Conservation (phyloP, 345 rosid species). For the Pistacia integerrima region DNA sequence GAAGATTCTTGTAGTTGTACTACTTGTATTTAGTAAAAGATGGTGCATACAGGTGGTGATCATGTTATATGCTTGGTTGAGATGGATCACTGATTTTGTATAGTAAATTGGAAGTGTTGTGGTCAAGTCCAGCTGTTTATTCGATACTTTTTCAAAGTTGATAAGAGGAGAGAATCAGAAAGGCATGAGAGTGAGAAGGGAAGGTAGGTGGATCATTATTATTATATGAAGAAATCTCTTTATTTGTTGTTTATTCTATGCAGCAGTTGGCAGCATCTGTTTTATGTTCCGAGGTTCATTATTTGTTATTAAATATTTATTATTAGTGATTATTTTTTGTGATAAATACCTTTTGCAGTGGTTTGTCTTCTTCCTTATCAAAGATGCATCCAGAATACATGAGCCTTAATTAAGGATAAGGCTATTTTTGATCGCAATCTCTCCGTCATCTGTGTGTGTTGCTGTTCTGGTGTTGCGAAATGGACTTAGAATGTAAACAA, state of each 20-base stretch:
- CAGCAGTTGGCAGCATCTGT: slow-evolving; percentile 1
- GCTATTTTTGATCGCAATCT: too few relatives aligned
- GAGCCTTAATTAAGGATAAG: not conserved
- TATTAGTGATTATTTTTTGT: not conserved
- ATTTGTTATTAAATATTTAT: slow-evolving; percentile 8
- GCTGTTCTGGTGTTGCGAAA: too few relatives aligned
- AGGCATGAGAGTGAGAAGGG: not conserved
- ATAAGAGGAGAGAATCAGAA: not conserved
- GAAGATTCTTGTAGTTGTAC: not conserved
- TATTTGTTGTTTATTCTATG: not conserved
- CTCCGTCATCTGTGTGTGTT: too few relatives aligned
- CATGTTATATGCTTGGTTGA: not conserved
- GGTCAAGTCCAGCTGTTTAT: not conserved
- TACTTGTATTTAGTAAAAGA: slow-evolving; percentile 6
- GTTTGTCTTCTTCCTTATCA: not conserved
- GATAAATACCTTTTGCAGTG: slow-evolving; percentile 6
- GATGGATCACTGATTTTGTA: slow-evolving; percentile 21
- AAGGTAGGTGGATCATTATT: slow-evolving; percentile 21
- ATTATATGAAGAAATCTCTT: not conserved
- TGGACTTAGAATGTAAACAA: too few relatives aligned
- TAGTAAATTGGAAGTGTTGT: slow-evolving; percentile 8
- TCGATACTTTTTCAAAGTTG: not conserved
- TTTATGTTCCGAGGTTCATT: not conserved
- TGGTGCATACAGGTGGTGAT: slow-evolving; percentile 3
- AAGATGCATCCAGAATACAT: not conserved